Evolutionary conservation across 305 asterid species (phyloP), one percentile per base, ranked within the genome.

Genomic region (Stenogyne calaminthoides): DNA sequence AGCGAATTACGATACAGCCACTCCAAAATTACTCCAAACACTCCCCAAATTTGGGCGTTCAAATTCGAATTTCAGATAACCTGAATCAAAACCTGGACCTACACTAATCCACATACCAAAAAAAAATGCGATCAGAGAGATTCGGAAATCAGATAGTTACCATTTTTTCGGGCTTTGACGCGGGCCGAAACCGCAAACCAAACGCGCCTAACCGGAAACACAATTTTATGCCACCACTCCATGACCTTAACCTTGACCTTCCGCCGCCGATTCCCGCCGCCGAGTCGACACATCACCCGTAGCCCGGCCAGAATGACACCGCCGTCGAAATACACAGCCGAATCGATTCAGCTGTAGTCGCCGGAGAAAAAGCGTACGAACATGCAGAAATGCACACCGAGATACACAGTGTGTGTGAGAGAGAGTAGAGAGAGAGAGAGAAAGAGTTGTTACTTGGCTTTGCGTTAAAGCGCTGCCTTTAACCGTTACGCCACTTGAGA

Each of bases 191-290:
- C 86, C 54, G 89, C 74, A 69, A 84, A 77, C 97, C 97, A 93
- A 66, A 80, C 96, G 77, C 92, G 88, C 44, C 96, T 72, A 52
- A 93, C 94, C 19, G 97, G 98, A 71, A 91, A 91, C 9, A 85
- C 96, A 80, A 93, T 83, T 71, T 88, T 93, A 29, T 84, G 88
- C 92, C 89, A 88, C 92, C 86, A 89, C 69, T 89, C 96, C 96
- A 88, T 93, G 72, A 78, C 88, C 83, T 86, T 85, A 20, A 74
- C 70, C 89, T 78, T 91, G 64, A 80, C 86, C 83, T 78, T 93
- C 86, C 78, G 77, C 87, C 85, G 87, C 85, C 89, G 79, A 54
- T 73, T 74, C 70, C 87, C 82, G 70, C 90, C 84, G 70, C 97
- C 91, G 66, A 89, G 78, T 85, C 91, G 82, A 80, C 88, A 73